A percentile compares a stretch with the other conserved stretches of the same genome.
Conservation (phyloP, 2,329 filamentous ascomycete species). For the Penicillium crustosum region DNA sequence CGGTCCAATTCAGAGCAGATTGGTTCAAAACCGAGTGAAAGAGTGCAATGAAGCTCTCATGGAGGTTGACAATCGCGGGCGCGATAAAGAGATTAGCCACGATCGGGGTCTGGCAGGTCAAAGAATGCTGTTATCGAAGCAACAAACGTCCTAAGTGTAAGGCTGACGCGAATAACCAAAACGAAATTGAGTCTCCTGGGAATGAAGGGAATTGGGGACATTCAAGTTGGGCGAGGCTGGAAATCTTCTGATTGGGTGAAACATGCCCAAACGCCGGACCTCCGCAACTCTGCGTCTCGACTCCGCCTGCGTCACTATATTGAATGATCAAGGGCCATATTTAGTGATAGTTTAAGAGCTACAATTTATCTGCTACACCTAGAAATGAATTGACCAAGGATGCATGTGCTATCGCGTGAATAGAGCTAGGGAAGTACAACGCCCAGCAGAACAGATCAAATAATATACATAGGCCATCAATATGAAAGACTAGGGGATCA, state of each 20-base stretch:
- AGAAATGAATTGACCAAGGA: background rate
- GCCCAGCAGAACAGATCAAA: conserved; percentile 19
- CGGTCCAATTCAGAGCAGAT: conserved; percentile 3
- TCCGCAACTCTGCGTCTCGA: conserved; percentile 16
- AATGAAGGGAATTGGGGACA: conserved; percentile 6
- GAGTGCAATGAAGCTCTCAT: conserved; percentile 13
- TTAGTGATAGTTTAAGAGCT: background rate
- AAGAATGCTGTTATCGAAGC: conserved; percentile 8
- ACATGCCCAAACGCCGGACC: conserved; percentile 14
- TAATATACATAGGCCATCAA: conserved; percentile 29
- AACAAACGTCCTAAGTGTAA: background rate
- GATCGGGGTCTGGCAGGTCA: conserved; percentile 1
- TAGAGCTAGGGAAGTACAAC: conserved; percentile 21
- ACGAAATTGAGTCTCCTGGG: conserved; percentile 5
- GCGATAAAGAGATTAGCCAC: conserved; percentile 6
- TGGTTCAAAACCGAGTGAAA: conserved; percentile 6
- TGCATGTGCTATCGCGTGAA: conserved; percentile 15
- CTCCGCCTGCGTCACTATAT: conserved; percentile 5
- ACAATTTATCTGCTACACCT: background rate
- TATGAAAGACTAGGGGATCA: conserved; percentile 2
- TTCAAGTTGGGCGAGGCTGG: conserved; percentile 21
- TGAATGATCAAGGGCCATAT: background rate
- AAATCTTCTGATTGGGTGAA: conserved; percentile 24
- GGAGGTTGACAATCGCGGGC: background rate
- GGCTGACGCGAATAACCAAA: background rate